A percentile compares a stretch with the other conserved stretches of the same genome.
These are phyloP conservation scores for Sclerotinia subarctica DNA, from an alignment of 2,329 filamentous ascomycete genomes.

Conservation along the genomic window DNA sequence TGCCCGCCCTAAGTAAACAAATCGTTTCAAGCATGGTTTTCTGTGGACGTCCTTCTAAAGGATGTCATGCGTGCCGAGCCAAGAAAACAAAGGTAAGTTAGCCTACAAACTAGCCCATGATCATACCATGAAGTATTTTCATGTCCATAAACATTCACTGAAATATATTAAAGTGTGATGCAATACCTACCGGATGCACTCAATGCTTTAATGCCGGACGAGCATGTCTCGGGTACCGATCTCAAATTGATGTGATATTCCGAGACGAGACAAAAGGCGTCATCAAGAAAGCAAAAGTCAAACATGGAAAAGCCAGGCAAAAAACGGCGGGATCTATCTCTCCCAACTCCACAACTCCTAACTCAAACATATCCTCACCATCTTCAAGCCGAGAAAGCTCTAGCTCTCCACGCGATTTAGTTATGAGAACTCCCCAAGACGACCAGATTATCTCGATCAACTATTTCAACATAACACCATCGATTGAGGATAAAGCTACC, in stretches of 20 bases:
- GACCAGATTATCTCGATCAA: slow-evolving; percentile 22
- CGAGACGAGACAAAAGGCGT: slow-evolving; percentile 56
- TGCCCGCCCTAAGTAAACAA: not conserved
- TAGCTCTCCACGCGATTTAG: not conserved
- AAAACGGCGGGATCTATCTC: not conserved
- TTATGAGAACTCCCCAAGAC: not conserved
- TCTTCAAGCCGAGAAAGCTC: not conserved
- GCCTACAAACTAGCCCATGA: not conserved
- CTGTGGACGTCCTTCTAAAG: slow-evolving; percentile 56
- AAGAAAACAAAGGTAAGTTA: slow-evolving; percentile 51
- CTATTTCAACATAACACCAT: slow-evolving; percentile 34
- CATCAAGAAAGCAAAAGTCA: slow-evolving; percentile 46
- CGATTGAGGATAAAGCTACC: slow-evolving; percentile 33
- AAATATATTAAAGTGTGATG: slow-evolving; percentile 47
- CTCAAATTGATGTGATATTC: slow-evolving; percentile 56
- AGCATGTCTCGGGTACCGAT: slow-evolving; percentile 54
- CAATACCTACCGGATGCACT: slow-evolving; percentile 50
- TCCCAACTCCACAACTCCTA: not conserved
- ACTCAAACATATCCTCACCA: not conserved
- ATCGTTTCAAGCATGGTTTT: slow-evolving; percentile 48
- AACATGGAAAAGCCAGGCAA: slow-evolving; percentile 22
- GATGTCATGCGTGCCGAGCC: slow-evolving; percentile 54
- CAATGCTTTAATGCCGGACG: slow-evolving; percentile 54
- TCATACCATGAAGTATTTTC: not conserved
- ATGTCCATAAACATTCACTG: not conserved